Evolutionary conservation across 139 green algal species (phyloP), one percentile per base, ranked within the genome.

Genomic region (Coelastrella sp.): DNA sequence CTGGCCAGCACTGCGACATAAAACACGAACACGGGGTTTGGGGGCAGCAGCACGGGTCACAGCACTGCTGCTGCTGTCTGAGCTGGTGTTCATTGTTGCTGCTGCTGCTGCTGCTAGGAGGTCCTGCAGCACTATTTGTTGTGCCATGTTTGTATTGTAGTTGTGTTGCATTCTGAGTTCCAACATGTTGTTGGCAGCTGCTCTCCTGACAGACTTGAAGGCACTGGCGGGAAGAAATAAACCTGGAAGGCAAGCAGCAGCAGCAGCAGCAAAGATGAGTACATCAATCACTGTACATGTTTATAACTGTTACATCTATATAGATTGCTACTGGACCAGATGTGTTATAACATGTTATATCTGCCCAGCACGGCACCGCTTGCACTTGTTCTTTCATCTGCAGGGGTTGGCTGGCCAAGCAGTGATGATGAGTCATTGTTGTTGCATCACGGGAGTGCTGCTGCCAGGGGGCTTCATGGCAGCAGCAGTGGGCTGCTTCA

Each of bases 1-100:
- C 86, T 96, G 93, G 35, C 81, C 90, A n/a, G 79, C 88, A 15
- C 86, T 94, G 37, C 95, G 90, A 83, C 95, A 98, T 57, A 98
- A 87, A 68, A 98, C 89, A 6, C 92, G 82, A 8, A 95, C 51
- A 11, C 34, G 27, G 1, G 57, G 59, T 40, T 30, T 23, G 30
- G 21, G 32, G 27, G 23, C 77, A 25, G 25, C 4, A 1, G n/a
- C 34, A 21, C 67, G 38, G 32, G 48, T 7, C 62, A 50, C 53
- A 38, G 62, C 51, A 72, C 80, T 87, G 79, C 73, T 67, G 37
- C 71, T 45, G 73, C 57, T 79, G 8, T 73, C n/a, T n/a, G n/a
- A 59, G 73, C 62, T 72, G 59, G 51, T 80, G 63, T 32, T 13
- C 6, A 15, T 59, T 15, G 27, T 64, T 9, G 68, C 40, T 48